A percentile compares a stretch with the other conserved stretches of the same genome.
phyloP scores from a whole-genome alignment of 768 basidiomycete species.

The Leccinum arenicola region DNA sequence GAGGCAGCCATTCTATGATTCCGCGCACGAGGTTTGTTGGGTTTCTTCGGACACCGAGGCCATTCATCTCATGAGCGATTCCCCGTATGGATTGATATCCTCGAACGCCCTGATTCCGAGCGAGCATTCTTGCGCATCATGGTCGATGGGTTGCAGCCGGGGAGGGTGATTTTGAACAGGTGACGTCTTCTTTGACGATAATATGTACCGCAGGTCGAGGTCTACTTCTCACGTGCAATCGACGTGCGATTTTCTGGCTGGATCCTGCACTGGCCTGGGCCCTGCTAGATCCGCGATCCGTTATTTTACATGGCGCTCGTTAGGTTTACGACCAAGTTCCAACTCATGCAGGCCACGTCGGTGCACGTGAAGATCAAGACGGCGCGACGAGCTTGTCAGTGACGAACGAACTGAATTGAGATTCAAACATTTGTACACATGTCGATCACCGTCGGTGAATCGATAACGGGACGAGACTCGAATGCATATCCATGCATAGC shows the following conservation, averaged over 20 bases:
- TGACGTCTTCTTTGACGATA: no score
- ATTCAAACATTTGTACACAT: neutral
- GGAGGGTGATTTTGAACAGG: no score
- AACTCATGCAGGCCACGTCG: conserved; percentile 75
- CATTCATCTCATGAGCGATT: conserved; percentile 91
- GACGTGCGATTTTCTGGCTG: no score
- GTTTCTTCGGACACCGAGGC: conserved; percentile 87
- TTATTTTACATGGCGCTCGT: neutral
- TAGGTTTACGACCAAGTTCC: conserved; percentile 59
- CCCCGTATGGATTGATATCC: conserved; percentile 35
- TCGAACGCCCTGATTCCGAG: no score
- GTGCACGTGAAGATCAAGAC: conserved; percentile 72
- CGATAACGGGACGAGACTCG: neutral
- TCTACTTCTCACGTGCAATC: no score
- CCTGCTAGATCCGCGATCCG: neutral
- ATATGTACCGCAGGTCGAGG: no score
- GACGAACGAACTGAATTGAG: neutral
- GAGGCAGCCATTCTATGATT: neutral
- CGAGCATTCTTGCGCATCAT: no score
- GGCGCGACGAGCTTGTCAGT: neutral
- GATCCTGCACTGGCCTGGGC: no score
- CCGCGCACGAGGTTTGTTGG: conserved; percentile 37
- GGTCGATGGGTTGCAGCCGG: no score
- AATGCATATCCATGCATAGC: neutral
- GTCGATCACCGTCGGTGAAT: neutral